phyloP scores from a whole-genome alignment of 495 filamentous ascomycete species.

The Acidiella bohemica region DNA sequence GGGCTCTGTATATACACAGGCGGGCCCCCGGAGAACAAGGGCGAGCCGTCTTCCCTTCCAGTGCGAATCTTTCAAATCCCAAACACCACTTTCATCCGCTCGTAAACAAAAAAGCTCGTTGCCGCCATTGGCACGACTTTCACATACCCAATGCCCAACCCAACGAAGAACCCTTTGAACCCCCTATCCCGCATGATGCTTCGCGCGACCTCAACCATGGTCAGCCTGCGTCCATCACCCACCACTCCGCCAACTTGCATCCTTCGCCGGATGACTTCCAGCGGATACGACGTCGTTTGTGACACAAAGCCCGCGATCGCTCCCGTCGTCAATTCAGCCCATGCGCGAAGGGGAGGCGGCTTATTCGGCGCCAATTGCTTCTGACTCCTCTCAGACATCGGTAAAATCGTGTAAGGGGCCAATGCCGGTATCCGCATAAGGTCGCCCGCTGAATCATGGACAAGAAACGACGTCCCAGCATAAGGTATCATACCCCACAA shows the following conservation, averaged over 20 bases:
- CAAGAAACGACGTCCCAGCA: slow-evolving; percentile 92
- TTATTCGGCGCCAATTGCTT: slow-evolving; percentile 37
- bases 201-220: slow-evolving; percentile 62
- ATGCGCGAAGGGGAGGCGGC: slow-evolving; percentile 50
- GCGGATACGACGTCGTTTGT: slow-evolving; percentile 82
- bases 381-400: slow-evolving; percentile 29
- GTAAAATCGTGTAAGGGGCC: slow-evolving; percentile 53
- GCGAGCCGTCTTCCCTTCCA: no score
- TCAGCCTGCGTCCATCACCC: slow-evolving; percentile 66
- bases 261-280: slow-evolving; percentile 79
- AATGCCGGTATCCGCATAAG: slow-evolving; percentile 53
- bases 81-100: slow-evolving; percentile 60
- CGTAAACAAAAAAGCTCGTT: slow-evolving; percentile 66
- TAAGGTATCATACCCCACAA: slow-evolving; percentile 91
- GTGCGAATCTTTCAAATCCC: no score
- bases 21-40: no score
- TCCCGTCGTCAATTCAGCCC: slow-evolving; percentile 76
- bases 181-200: slow-evolving; percentile 65
- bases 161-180: slow-evolving; percentile 76
- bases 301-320: slow-evolving; percentile 75
- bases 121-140: slow-evolving; percentile 90
- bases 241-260: slow-evolving; percentile 96
- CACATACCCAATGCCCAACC: slow-evolving; percentile 83
- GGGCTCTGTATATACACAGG: no score
- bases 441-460: slow-evolving; percentile 79